A percentile compares a stretch with the other conserved stretches of the same genome.
These are phyloP conservation scores for Zostera marina DNA, from an alignment of 116 monocot species.

Conservation along the genomic window DNA sequence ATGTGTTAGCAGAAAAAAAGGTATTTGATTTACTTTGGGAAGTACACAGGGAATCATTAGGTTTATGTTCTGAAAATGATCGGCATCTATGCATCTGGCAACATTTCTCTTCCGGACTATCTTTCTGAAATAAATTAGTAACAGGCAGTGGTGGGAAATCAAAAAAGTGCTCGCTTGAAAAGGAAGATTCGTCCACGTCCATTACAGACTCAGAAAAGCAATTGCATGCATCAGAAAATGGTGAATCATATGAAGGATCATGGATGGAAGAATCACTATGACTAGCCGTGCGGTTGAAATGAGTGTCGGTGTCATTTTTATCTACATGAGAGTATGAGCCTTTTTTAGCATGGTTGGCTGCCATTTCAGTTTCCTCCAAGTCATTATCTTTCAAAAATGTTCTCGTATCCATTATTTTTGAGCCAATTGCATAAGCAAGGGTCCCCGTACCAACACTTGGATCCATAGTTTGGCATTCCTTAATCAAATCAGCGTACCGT, in stretches of 20 bases:
- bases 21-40: conserved; percentile 60
- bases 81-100: conserved; percentile 13
- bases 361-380: conserved; percentile 15
- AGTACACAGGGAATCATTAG: conserved; percentile 39
- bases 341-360: conserved; percentile 11
- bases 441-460: conserved; percentile 78
- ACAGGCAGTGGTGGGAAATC: conserved; percentile 74
- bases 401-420: conserved; percentile 93
- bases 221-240: conserved; percentile 20
- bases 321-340: conserved; percentile 12
- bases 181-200: conserved; percentile 25
- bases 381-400: conserved; percentile 50
- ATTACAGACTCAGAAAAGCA: conserved; percentile 14
- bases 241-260: conserved; percentile 22
- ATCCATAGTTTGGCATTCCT: conserved; percentile 76
- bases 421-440: conserved; percentile 94
- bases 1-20: conserved; percentile 8
- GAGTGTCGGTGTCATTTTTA: conserved; percentile 19
- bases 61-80: conserved; percentile 15
- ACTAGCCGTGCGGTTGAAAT: conserved; percentile 23
- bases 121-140: conserved; percentile 54
- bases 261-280: conserved; percentile 36
- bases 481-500: conserved; percentile 62
- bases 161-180: conserved; percentile 38
- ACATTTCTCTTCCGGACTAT: conserved; percentile 12